Evolutionary conservation across 768 basidiomycete genomes (phyloP).

Genomic region (Chiua virens): DNA sequence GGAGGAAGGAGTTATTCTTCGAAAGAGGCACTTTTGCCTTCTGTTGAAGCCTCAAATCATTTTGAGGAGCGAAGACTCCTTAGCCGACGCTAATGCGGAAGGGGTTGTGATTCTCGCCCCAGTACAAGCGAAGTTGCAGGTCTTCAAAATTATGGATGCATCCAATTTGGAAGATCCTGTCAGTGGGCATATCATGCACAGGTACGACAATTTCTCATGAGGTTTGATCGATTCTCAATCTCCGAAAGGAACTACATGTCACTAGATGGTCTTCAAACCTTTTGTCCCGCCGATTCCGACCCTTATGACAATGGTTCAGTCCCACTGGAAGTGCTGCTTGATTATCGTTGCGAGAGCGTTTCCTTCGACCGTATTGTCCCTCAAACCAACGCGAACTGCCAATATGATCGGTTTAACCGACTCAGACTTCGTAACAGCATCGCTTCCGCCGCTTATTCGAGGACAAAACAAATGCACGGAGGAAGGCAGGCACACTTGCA

Average conservation of each 20-base stretch:
- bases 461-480: constrained; percentile 34
- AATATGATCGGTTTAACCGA: constrained; percentile 94
- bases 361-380: constrained; percentile 90
- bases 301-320: constrained; percentile 55
- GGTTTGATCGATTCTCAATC: constrained; percentile 1
- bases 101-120: constrained; percentile 75
- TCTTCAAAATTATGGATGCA: constrained; percentile 79
- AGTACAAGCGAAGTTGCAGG: constrained; percentile 75
- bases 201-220: constrained; percentile 43
- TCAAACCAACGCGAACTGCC: constrained; percentile 81
- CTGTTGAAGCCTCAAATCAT: constrained; percentile 90
- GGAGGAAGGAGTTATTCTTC: constrained; percentile 66
- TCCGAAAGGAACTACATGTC: constrained; percentile 68
- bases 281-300: constrained; percentile 60
- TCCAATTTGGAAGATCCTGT: constrained; percentile 78
- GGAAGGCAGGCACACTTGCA: constrained; percentile 49
- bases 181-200: constrained; percentile 81
- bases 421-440: constrained; percentile 76
- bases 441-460: constrained; percentile 48
- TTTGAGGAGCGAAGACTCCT: constrained; percentile 56
- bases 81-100: constrained; percentile 34
- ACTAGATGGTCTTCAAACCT: constrained; percentile 82
- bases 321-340: constrained; percentile 89
- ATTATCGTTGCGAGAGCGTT: constrained; percentile 76
- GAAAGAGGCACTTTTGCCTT: constrained; percentile 78